These are phyloP conservation scores for Rubroboletus pulcherrimus DNA, from an alignment of 768 basidiomycete genomes.

Conservation along the genomic window DNA sequence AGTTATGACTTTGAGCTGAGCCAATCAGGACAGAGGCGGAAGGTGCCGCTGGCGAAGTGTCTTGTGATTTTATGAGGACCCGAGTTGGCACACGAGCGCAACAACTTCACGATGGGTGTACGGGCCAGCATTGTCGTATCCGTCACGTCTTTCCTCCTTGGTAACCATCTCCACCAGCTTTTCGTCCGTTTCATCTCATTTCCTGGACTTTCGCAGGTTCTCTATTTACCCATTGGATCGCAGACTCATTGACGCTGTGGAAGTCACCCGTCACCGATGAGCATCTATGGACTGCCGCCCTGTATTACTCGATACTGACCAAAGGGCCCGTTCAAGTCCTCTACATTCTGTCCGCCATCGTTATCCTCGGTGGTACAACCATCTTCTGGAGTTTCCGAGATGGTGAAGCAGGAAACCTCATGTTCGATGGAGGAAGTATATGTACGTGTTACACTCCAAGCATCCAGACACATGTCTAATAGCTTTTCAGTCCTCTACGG, in stretches of 20 bases:
- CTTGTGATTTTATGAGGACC: slow-evolving; percentile 13
- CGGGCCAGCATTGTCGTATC: slow-evolving; percentile 73
- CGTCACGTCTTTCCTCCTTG: slow-evolving; percentile 76
- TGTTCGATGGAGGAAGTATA: slow-evolving; percentile 90
- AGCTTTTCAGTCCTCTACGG: slow-evolving; percentile 63
- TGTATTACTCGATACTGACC: slow-evolving; percentile 77
- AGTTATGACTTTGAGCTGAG: neutral
- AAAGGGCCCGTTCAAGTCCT: slow-evolving; percentile 55
- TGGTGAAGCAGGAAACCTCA: slow-evolving; percentile 75
- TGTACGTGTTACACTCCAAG: slow-evolving; percentile 46
- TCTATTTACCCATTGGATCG: slow-evolving; percentile 88
- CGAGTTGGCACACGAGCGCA: slow-evolving; percentile 8
- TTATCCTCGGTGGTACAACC: slow-evolving; percentile 57
- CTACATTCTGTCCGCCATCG: slow-evolving; percentile 55
- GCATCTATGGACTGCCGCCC: slow-evolving; percentile 76
- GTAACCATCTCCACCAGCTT: slow-evolving; percentile 34
- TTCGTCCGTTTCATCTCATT: neutral
- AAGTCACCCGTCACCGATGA: slow-evolving; percentile 84
- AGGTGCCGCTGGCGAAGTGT: slow-evolving; percentile 7
- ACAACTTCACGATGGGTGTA: slow-evolving; percentile 51
- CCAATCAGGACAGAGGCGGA: slow-evolving; percentile 12
- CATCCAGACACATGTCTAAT: neutral
- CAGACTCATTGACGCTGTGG: slow-evolving; percentile 89
- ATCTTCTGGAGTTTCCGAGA: slow-evolving; percentile 78
- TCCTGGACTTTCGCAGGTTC: slow-evolving; percentile 44